These are phyloP conservation scores for Inga oerstediana DNA, from an alignment of 306 rosid species.

Conservation along the genomic window DNA sequence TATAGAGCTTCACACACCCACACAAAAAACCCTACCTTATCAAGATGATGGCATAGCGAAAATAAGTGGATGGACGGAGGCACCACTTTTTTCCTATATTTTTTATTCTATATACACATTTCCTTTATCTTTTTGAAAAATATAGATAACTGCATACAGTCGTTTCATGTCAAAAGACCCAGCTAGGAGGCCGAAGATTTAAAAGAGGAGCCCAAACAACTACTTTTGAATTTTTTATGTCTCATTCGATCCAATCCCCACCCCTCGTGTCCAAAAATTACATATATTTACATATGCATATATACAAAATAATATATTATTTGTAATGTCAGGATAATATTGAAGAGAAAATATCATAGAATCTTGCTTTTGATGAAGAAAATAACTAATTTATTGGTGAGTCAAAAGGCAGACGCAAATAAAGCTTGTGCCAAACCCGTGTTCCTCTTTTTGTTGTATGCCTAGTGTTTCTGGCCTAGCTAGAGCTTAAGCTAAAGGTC, in stretches of 20 bases:
- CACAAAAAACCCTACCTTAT: too few relatives aligned
- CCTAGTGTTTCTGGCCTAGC: not conserved
- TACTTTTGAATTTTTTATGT: not conserved
- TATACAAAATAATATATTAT: not conserved
- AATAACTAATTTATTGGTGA: not conserved
- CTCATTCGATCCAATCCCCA: not conserved
- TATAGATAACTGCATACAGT: not conserved
- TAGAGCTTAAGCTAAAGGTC: not conserved
- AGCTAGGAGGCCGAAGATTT: not conserved
- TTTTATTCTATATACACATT: not conserved
- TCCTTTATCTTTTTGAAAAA: not conserved
- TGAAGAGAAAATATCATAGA: not conserved
- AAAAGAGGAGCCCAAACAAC: not conserved
- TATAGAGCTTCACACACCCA: too few relatives aligned
- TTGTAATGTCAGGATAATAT: not conserved
- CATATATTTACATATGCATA: not conserved
- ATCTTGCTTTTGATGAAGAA: not conserved
- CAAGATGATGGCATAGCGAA: too few relatives aligned
- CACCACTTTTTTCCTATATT: not conserved
- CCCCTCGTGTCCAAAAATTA: not conserved
- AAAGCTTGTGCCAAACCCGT: not conserved
- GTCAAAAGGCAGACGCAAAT: not conserved
- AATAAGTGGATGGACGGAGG: not conserved
- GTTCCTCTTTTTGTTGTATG: not conserved
- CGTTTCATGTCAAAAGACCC: not conserved